phyloP scores from a whole-genome alignment of 2,329 filamentous ascomycete species.

The Trichoderma endophyticum region DNA sequence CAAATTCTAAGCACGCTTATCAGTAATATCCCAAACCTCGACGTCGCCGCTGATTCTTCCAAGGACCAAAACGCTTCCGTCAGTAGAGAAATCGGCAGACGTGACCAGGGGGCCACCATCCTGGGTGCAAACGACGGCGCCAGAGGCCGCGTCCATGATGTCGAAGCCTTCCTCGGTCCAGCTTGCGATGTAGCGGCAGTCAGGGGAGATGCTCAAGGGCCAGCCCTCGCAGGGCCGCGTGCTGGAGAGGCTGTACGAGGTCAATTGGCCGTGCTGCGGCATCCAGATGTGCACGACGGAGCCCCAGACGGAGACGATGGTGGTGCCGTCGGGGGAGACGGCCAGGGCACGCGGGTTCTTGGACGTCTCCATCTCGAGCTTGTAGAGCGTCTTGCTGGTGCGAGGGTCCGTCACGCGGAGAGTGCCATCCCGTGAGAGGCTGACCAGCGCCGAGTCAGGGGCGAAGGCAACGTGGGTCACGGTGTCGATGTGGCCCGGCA shows the following conservation, averaged over 20 bases:
- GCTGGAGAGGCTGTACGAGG: slow-evolving; percentile 35
- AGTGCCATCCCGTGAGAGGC: slow-evolving; percentile 37
- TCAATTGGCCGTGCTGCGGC: slow-evolving; percentile 31
- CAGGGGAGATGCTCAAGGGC: slow-evolving; percentile 40
- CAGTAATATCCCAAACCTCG: slow-evolving; percentile 33
- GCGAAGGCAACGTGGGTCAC: slow-evolving; percentile 39
- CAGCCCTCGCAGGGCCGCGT: slow-evolving; percentile 39
- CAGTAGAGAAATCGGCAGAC: slow-evolving; percentile 34
- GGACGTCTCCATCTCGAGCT: slow-evolving; percentile 34
- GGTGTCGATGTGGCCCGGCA: slow-evolving; percentile 35
- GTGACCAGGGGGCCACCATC: slow-evolving; percentile 31
- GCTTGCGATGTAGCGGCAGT: slow-evolving; percentile 37
- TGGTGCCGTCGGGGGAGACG: slow-evolving; percentile 33
- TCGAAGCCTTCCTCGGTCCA: slow-evolving; percentile 43
- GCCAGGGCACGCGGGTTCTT: slow-evolving; percentile 31
- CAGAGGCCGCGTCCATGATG: slow-evolving; percentile 37
- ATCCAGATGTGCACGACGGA: slow-evolving; percentile 38
- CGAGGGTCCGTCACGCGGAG: slow-evolving; percentile 35
- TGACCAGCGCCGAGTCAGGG: slow-evolving; percentile 29
- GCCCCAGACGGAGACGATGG: slow-evolving; percentile 40
- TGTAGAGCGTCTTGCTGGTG: slow-evolving; percentile 35
- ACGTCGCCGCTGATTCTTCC: slow-evolving; percentile 36
- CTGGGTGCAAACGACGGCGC: slow-evolving; percentile 31
- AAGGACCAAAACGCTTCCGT: slow-evolving; percentile 32
- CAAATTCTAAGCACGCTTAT: slow-evolving; percentile 13